Base-by-base conservation (phyloP, 306 rosid genomes). In the Ormosia emarginata region DNA sequence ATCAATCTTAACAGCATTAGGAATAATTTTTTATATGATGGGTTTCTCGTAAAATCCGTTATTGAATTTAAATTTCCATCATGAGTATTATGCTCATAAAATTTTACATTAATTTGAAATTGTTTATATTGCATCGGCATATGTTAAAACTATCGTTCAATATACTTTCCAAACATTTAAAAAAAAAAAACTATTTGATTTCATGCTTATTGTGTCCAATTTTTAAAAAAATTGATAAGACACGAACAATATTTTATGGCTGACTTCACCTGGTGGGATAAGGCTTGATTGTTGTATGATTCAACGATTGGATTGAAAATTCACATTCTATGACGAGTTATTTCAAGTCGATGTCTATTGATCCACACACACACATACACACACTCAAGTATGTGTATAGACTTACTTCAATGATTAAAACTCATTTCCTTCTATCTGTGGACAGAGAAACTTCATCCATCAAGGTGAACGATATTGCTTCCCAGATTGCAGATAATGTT, bases 391-490 rank as follows among this genome's bases (percentile, higher is more conserved):
- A 29, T 18, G 59, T 73, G 59, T 58, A n/a, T 14, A 57, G 40
- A 61, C 30, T 55, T 78, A 49, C 39, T 76, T 64, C 78, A 80
- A 58, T 71, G 29, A 49, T 77, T 68, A 53, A 61, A 79, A 79
- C 85, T 87, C 64, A 41, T 73, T 75, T 66, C 46, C 81, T 79
- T 82, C 67, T 84, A 46, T 88, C 50, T 71, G 36, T 82, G 75
- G 77, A 64, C 92, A 95, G 99, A 89, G 98, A 95, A 85, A 95
- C 99, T 55, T 93, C 98, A 44, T 93, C 95, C 67, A 95, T 92
- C 72, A 93, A 93, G 91, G 99, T 95, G 88, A 90, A 93, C 76
- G 95, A 95, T 87, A 90, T 92, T 53, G 93, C 99, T 67, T 90
- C 98, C 78, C 94, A 92, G 91, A 93, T 95, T 80, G 91, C 97